Evolutionary conservation across 495 filamentous ascomycete genomes (phyloP), one percentile per base, ranked within the genome.

Genomic region (Xylaria telfairii): DNA sequence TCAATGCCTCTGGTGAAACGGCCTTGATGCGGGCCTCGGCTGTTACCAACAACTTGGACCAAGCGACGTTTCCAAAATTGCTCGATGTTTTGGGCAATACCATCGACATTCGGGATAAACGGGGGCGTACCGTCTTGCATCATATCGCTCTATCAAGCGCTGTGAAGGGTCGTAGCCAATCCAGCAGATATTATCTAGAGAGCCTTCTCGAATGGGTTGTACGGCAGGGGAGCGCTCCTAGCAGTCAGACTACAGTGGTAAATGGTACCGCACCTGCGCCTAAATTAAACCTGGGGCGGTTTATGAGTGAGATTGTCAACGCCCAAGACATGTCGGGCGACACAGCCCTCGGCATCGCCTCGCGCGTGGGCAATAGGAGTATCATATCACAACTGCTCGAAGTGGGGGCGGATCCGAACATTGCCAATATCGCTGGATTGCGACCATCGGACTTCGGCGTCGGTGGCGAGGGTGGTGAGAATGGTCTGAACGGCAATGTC

Each of bases 271-370:
- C 79, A 53, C 75, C 75, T 10, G 75, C 83, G 4, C 89, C 90
- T 47, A 89, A 91, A 69, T 96, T 98, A 77, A 90, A 90, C 41
- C 85, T 99, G 26, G 93, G 90, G 6, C 90, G 92, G 46, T 98
- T 99, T 81, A 96, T 99, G 86, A 91, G 91, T 28, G 94, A 98
- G 74, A 92, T 99, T 74, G 95, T 99, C 70, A 98, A 99, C 74
- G 89, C 93, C 4, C 91, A 92, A 62, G 96, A 99, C 80, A 92
- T 92, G 72, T 90, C 92, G 64, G 96, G 96, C 5, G 97, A 99
- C 75, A 98, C 96, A 12, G 96, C 96, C 26, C 84, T 99, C 49
- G 97, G 97, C 75, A 89, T 97, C 74, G 96, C 95, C 34, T 94
- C 96, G 0, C 87, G 95, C 39, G 93, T 97, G 60, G 92, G 94